A percentile compares a stretch with the other conserved stretches of the same genome.
Evolutionary conservation across 495 filamentous ascomycete genomes (phyloP).

Genomic region (Penicillium subrubescens): DNA sequence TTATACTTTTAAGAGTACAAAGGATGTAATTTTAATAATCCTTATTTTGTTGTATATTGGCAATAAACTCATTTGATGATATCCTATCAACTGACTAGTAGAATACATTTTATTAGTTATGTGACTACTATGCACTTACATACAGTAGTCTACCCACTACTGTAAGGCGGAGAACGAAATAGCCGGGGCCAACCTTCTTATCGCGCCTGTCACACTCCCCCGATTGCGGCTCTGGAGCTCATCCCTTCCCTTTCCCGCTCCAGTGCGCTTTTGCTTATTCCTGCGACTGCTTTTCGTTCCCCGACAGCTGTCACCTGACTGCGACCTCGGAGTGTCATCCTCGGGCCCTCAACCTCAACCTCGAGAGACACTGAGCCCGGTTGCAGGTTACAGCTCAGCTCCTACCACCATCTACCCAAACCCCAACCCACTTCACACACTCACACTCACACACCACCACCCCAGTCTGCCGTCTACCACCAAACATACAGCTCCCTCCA

Average conservation of each 20-base stretch:
- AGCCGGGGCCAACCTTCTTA: conserved; percentile 7
- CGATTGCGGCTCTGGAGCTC: conserved; percentile 27
- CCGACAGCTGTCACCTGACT: conserved; percentile 29
- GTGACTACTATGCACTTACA: no score
- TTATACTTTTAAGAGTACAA: neutral
- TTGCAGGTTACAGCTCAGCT: conserved; percentile 9
- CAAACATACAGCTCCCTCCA: neutral
- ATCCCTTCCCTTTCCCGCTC: neutral
- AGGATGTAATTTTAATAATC: neutral
- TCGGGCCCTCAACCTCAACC: conserved; percentile 1
- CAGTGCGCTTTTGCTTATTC: neutral
- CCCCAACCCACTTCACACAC: conserved; percentile 2
- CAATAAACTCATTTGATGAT: no score
- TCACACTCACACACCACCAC: neutral
- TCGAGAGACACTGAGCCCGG: neutral
- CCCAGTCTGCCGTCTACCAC: neutral
- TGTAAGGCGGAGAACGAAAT: neutral
- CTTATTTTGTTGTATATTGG: no score
- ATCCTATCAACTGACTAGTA: no score
- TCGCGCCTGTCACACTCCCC: conserved; percentile 13
- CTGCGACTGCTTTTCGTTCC: neutral
- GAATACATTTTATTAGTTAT: no score
- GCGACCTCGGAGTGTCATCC: conserved; percentile 22
- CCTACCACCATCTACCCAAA: conserved; percentile 5
- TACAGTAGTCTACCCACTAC: neutral